These are phyloP conservation scores for Xylaria sp. DNA, from an alignment of 495 filamentous ascomycete species.

Conservation along the genomic window DNA sequence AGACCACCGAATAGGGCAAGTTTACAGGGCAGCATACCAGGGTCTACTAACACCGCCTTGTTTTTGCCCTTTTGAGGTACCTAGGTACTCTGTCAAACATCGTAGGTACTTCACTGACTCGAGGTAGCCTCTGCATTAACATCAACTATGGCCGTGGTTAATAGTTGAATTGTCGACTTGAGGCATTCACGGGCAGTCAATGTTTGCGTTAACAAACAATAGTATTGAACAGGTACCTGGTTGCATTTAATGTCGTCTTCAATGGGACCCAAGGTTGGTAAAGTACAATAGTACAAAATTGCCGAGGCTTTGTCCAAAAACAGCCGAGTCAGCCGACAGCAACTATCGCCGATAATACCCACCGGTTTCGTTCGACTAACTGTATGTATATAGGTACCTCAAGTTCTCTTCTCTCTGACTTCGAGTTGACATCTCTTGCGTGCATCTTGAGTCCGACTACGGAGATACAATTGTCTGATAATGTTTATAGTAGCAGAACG, in stretches of 20 bases:
- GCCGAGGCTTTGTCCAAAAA: conserved; percentile 26
- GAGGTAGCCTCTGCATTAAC: neutral
- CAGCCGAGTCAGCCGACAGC: conserved; percentile 20
- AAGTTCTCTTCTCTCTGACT: neutral
- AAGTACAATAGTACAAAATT: neutral
- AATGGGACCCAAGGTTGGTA: neutral
- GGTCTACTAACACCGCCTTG: too few species aligned
- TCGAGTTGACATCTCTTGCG: neutral
- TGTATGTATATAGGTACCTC: neutral
- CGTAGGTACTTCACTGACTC: neutral
- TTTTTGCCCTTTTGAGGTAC: neutral
- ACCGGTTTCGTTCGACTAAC: neutral
- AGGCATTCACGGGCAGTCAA: neutral
- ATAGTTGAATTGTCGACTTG: neutral
- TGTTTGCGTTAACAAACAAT: neutral
- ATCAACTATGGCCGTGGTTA: neutral
- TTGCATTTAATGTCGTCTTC: neutral
- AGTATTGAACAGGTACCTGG: neutral
- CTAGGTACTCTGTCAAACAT: neutral
- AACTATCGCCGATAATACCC: conserved; percentile 12
- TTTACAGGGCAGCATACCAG: neutral
- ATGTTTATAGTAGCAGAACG: neutral
- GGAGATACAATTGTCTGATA: neutral
- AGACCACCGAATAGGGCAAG: neutral
- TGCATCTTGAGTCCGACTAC: neutral